Conservation (phyloP, 2,329 filamentous ascomycete species). For the Xylaria sp. region DNA sequence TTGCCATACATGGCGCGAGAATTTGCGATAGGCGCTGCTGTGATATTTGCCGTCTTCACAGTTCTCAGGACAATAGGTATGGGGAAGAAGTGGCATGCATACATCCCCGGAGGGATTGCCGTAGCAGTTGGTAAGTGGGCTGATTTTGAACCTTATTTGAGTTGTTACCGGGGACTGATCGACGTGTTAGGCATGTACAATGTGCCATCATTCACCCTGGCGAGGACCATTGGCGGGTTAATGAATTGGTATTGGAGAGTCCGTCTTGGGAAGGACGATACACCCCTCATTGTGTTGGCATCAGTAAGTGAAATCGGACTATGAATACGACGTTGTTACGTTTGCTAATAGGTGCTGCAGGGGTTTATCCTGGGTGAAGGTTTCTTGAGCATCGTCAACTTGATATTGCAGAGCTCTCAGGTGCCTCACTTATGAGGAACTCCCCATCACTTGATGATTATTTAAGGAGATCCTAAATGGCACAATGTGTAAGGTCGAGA, state of each 20-base stretch:
- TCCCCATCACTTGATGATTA: neutral
- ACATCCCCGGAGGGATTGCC: slow-evolving; percentile 91
- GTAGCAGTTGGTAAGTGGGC: slow-evolving; percentile 81
- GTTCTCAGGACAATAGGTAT: slow-evolving; percentile 70
- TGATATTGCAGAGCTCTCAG: slow-evolving; percentile 79
- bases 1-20: slow-evolving; percentile 85
- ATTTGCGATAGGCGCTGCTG: slow-evolving; percentile 76
- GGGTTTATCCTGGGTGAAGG: slow-evolving; percentile 95
- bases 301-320: slow-evolving; percentile 59
- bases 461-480: neutral
- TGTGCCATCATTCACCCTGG: slow-evolving; percentile 93
- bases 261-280: slow-evolving; percentile 66
- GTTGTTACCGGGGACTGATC: slow-evolving; percentile 10
- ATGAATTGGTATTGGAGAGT: slow-evolving; percentile 80
- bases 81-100: slow-evolving; percentile 74
- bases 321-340: neutral
- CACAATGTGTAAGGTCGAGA: slow-evolving; percentile 8
- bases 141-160: neutral
- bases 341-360: slow-evolving; percentile 48
- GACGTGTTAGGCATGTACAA: slow-evolving; percentile 85
- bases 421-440: slow-evolving; percentile 76
- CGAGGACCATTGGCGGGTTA: slow-evolving; percentile 82
- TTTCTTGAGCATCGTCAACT: slow-evolving; percentile 89
- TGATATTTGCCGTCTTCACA: slow-evolving; percentile 79
- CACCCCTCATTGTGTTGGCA: slow-evolving; percentile 88